A percentile compares a stretch with the other conserved stretches of the same genome.
phyloP scores from a whole-genome alignment of 2,329 filamentous ascomycete genomes.

The Hypoxylon sp. region DNA sequence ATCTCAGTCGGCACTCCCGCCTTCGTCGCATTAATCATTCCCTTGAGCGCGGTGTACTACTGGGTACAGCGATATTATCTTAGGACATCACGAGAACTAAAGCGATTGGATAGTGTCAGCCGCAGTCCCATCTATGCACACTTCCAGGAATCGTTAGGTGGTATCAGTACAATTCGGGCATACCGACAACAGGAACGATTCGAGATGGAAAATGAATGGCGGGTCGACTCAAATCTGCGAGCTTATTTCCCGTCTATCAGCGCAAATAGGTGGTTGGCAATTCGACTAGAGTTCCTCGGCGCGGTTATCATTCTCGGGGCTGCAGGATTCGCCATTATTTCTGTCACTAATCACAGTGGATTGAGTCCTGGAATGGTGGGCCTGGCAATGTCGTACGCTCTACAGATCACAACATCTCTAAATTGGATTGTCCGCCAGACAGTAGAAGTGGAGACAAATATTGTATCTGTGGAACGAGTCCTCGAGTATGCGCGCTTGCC shows the following conservation, averaged over 20 bases:
- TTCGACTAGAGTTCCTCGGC: slow-evolving; percentile 95
- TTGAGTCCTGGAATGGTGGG: slow-evolving; percentile 84
- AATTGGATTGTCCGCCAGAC: slow-evolving; percentile 99
- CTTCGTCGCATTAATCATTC: slow-evolving; percentile 85
- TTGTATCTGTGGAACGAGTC: slow-evolving; percentile 97
- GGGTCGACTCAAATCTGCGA: slow-evolving; percentile 92
- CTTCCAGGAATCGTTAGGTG: slow-evolving; percentile 96
- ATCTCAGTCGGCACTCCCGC: slow-evolving; percentile 85
- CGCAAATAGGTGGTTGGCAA: slow-evolving; percentile 92
- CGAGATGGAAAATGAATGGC: slow-evolving; percentile 94
- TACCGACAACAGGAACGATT: slow-evolving; percentile 92
- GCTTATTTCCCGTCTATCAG: slow-evolving; percentile 97
- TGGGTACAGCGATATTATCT: slow-evolving; percentile 98
- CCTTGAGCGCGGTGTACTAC: slow-evolving; percentile 84
- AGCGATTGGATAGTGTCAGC: slow-evolving; percentile 94
- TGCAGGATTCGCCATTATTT: slow-evolving; percentile 84
- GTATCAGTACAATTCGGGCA: slow-evolving; percentile 94
- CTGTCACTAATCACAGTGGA: slow-evolving; percentile 75
- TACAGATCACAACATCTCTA: slow-evolving; percentile 95
- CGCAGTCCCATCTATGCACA: slow-evolving; percentile 97
- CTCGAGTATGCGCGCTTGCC: slow-evolving; percentile 94
- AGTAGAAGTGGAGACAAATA: slow-evolving; percentile 99
- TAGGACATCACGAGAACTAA: slow-evolving; percentile 93
- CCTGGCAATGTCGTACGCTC: slow-evolving; percentile 94
- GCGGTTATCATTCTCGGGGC: slow-evolving; percentile 92